Percentiles rank a stretch among this genome's conserved stretches.
Evolutionary conservation across 164 flowering plant genomes (phyloP).

Genomic region (Magnolia officinalis): DNA sequence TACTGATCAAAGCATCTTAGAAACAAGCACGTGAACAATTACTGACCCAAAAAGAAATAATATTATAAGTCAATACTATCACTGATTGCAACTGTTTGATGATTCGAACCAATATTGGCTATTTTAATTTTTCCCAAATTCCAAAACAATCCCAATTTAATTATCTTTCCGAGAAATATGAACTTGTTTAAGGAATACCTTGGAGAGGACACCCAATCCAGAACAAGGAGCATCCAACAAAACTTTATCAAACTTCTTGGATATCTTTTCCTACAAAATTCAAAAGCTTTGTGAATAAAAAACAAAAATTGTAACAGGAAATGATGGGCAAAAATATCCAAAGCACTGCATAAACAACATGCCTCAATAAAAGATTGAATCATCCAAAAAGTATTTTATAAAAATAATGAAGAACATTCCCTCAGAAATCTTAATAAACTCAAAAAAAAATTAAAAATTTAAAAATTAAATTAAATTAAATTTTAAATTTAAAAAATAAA

Average conservation of each 20-base stretch:
- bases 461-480: too few relatives aligned
- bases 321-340: too few relatives aligned
- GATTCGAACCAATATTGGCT: background rate
- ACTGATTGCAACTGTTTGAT: background rate
- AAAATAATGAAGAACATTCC: too few relatives aligned
- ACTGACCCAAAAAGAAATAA: background rate
- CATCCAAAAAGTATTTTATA: too few relatives aligned
- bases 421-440: too few relatives aligned
- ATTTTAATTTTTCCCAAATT: background rate
- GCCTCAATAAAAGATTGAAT: too few relatives aligned
- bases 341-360: too few relatives aligned
- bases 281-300: background rate
- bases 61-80: background rate
- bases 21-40: background rate
- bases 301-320: background rate
- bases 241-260: constrained; percentile 62
- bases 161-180: background rate
- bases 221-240: constrained; percentile 94
- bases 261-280: constrained; percentile 37
- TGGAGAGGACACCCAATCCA: constrained; percentile 92
- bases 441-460: too few relatives aligned
- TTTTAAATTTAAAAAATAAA: too few relatives aligned
- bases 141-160: background rate
- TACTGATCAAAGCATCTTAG: background rate
- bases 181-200: constrained; percentile 38